These are phyloP conservation scores for Backusella liffmaniae DNA, from an alignment of 192 early-diverging fungal species.

Conservation along the genomic window DNA sequence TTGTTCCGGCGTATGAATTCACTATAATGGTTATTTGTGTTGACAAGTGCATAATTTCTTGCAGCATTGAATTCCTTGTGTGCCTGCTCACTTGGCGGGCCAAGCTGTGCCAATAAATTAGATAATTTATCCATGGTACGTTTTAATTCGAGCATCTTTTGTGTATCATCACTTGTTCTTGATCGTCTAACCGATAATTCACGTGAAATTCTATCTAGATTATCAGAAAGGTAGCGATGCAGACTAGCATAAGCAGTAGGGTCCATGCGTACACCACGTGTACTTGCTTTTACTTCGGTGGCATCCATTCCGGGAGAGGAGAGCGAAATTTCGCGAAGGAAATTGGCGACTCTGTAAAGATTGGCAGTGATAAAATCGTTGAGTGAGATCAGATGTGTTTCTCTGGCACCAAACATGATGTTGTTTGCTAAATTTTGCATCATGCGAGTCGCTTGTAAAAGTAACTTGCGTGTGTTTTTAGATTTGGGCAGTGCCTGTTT, in stretches of 20 bases:
- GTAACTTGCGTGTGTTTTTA: conserved; percentile 73
- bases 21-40: conserved; percentile 39
- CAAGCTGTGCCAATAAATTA: conserved; percentile 78
- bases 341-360: conserved; percentile 70
- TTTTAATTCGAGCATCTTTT: conserved; percentile 22
- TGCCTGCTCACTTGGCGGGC: conserved; percentile 64
- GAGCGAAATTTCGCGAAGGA: conserved; percentile 74
- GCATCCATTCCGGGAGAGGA: conserved; percentile 16
- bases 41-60: conserved; percentile 27
- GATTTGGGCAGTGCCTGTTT: conserved; percentile 52
- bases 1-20: conserved; percentile 71
- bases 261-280: conserved; percentile 6
- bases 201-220: conserved; percentile 64
- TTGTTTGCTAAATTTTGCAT: conserved; percentile 97
- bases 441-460: conserved; percentile 89
- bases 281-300: background rate
- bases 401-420: conserved; percentile 94
- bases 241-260: conserved; percentile 16
- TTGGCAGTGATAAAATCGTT: conserved; percentile 87
- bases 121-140: conserved; percentile 78
- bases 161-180: conserved; percentile 24
- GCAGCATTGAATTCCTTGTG: conserved; percentile 29
- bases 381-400: conserved; percentile 85
- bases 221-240: conserved; percentile 66
- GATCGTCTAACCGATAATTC: conserved; percentile 55